These are phyloP conservation scores for Talaromyces piceae DNA, from an alignment of 2,329 filamentous ascomycete species.

Conservation along the genomic window DNA sequence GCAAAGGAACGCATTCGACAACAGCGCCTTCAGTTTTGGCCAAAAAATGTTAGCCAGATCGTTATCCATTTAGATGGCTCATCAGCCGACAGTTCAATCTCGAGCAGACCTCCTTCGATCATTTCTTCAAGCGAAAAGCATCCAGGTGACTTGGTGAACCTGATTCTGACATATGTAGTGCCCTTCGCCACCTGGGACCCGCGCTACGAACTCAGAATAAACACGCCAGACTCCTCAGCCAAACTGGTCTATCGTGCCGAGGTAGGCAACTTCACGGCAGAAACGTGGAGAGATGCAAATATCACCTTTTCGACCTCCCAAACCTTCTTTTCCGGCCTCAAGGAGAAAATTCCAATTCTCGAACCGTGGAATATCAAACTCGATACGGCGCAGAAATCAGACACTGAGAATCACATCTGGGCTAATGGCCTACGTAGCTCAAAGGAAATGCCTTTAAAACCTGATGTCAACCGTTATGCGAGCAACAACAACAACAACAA, in stretches of 20 bases:
- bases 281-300: conserved; percentile 56
- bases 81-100: conserved; percentile 14
- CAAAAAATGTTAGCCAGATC: conserved; percentile 28
- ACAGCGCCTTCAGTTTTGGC: conserved; percentile 32
- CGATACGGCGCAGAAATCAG: conserved; percentile 21
- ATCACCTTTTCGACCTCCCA: conserved; percentile 58
- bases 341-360: conserved; percentile 49
- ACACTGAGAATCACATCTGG: conserved; percentile 15
- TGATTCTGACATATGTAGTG: conserved; percentile 55
- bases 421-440: conserved; percentile 12
- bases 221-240: conserved; percentile 47
- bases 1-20: conserved; percentile 16
- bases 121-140: conserved; percentile 16
- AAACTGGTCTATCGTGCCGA: conserved; percentile 55
- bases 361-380: conserved; percentile 52
- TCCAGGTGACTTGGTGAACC: conserved; percentile 15
- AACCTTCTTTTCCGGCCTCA: conserved; percentile 49
- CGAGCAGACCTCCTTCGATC: conserved; percentile 20
- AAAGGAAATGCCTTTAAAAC: conserved; percentile 6
- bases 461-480: neutral
- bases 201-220: conserved; percentile 56
- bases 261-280: conserved; percentile 55
- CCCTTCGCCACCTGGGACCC: conserved; percentile 52
- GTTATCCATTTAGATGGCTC: conserved; percentile 29
- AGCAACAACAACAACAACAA: neutral